Conservation (phyloP, 2,329 filamentous ascomycete genomes). For the Aureobasidium pullulans region DNA sequence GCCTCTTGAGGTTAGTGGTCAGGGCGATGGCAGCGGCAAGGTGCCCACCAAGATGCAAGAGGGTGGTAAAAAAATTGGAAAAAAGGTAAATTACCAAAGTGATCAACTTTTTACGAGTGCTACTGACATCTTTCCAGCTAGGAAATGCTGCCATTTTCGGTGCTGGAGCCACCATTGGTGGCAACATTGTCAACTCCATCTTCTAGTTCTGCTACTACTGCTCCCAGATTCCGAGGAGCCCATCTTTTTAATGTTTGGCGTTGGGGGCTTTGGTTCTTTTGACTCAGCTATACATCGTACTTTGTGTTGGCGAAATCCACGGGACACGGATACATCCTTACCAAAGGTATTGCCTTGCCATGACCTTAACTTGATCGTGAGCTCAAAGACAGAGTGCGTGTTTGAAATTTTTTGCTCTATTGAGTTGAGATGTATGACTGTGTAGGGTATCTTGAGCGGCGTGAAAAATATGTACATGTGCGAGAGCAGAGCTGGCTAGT, state of each 20-base stretch:
- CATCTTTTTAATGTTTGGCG: background rate
- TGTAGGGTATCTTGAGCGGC: constrained; percentile 9
- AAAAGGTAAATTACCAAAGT: constrained; percentile 50
- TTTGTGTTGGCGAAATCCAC: background rate
- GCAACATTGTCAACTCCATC: constrained; percentile 84
- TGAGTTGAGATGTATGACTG: constrained; percentile 1
- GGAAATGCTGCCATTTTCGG: constrained; percentile 84
- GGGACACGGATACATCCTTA: too few relatives aligned
- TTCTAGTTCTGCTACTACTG: constrained; percentile 50
- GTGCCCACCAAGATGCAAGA: constrained; percentile 59
- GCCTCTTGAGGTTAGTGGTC: constrained; percentile 65
- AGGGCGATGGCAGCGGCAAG: constrained; percentile 39
- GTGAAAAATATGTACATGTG: constrained; percentile 2
- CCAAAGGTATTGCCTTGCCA: background rate
- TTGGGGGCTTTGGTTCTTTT: background rate
- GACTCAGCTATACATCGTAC: background rate
- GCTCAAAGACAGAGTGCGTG: background rate
- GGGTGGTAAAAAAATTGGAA: constrained; percentile 89
- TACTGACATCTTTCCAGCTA: constrained; percentile 30
- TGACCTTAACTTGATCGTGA: too few relatives aligned
- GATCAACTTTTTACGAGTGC: too few relatives aligned
- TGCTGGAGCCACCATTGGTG: constrained; percentile 83
- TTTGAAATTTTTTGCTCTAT: background rate
- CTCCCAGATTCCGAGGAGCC: background rate
- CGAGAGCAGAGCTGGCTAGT: background rate